Percentiles rank a stretch among this genome's conserved stretches.
These are phyloP conservation scores for Ceratocystis cubensis DNA, from an alignment of 2,329 filamentous ascomycete species.

Conservation along the genomic window DNA sequence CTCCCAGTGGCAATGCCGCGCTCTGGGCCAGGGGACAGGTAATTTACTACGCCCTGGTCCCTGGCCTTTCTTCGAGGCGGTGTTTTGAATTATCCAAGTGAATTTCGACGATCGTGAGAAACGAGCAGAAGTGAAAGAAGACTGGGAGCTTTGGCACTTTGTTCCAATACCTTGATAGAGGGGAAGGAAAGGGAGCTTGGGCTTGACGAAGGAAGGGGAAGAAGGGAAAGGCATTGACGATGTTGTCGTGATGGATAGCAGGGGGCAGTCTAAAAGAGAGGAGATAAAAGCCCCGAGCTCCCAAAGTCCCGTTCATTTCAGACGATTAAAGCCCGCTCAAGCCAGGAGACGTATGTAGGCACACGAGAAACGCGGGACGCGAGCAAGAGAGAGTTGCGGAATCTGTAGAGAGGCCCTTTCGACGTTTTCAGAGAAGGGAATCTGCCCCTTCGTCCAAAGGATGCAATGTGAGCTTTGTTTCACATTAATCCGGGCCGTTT, in stretches of 20 bases:
- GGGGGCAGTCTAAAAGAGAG: neutral
- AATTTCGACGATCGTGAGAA: neutral
- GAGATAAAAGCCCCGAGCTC: neutral
- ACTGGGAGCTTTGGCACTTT: neutral
- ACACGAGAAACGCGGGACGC: neutral
- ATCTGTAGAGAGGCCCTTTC: too few relatives aligned
- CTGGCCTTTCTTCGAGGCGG: neutral
- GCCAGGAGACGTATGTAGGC: neutral
- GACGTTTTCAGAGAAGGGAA: neutral
- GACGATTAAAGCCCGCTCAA: neutral
- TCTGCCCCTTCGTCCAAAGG: neutral
- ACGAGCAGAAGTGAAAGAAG: neutral
- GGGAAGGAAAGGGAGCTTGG: neutral
- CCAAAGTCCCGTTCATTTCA: neutral
- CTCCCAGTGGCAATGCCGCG: neutral
- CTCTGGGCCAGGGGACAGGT: neutral
- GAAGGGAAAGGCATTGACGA: neutral
- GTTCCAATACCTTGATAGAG: too few relatives aligned
- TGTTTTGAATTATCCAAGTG: neutral
- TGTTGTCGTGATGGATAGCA: neutral
- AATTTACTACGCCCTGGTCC: neutral
- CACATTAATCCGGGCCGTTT: neutral
- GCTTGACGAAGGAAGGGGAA: neutral
- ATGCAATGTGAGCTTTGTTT: slow-evolving; percentile 6
- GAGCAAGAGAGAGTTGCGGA: neutral